Percentiles rank a stretch among this genome's conserved stretches.
These are phyloP conservation scores for Aspergillus viridinutans DNA, from an alignment of 2,329 filamentous ascomycete genomes.

Conservation along the genomic window DNA sequence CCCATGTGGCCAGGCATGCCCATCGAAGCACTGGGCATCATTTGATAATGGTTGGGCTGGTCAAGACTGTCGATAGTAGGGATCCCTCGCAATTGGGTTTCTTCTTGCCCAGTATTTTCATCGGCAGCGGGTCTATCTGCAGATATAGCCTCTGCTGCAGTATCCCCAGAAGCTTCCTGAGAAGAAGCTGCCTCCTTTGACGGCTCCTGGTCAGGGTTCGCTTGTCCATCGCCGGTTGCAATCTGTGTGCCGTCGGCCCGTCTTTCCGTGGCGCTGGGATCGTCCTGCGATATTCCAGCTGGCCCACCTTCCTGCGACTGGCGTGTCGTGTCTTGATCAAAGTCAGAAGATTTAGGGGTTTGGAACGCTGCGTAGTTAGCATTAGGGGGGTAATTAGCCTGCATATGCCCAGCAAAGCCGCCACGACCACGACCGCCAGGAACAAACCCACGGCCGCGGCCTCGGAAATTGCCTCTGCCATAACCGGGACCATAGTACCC, in stretches of 20 bases:
- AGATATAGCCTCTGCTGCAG: constrained; percentile 8
- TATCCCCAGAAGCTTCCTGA: constrained; percentile 10
- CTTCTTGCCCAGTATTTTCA: constrained; percentile 12
- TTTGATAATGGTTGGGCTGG: constrained; percentile 19
- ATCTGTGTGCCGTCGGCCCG: constrained; percentile 33
- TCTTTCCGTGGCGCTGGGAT: constrained; percentile 13
- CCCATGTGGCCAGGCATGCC: constrained; percentile 21
- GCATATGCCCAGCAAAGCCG: constrained; percentile 36
- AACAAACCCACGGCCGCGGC: constrained; percentile 59
- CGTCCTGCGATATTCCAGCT: constrained; percentile 7
- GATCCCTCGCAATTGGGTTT: constrained; percentile 25
- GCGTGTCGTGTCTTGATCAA: constrained; percentile 20
- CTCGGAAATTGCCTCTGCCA: constrained; percentile 57
- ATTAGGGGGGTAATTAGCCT: constrained; percentile 31
- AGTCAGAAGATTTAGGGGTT: constrained; percentile 28
- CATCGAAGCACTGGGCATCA: constrained; percentile 29
- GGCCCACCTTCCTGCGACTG: constrained; percentile 14
- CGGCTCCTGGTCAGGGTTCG: constrained; percentile 27
- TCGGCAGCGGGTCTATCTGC: constrained; percentile 9
- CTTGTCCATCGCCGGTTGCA: constrained; percentile 28
- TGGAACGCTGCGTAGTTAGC: constrained; percentile 32
- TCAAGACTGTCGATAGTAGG: constrained; percentile 31
- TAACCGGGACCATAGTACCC: constrained; percentile 72
- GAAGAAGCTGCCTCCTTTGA: constrained; percentile 10
- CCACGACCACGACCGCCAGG: constrained; percentile 40